Conservation (phyloP, 306 rosid species). For the Fragaria iinumae region DNA sequence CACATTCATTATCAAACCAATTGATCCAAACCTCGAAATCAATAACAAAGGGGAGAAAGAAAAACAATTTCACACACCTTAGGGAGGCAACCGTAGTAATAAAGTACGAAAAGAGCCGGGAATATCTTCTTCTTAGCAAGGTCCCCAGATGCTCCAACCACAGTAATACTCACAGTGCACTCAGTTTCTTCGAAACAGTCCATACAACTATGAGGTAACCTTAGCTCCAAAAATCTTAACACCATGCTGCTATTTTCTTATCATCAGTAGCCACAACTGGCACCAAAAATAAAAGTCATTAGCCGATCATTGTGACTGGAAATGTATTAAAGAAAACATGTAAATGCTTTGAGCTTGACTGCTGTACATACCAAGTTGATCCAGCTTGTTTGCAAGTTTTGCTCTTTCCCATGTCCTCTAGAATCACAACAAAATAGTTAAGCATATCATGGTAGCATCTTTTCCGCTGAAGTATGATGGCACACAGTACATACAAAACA, state of each 20-base stretch:
- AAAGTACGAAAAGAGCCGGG: conserved; percentile 90
- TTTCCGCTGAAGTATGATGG: no score
- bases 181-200: conserved; percentile 34
- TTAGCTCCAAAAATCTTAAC: conserved; percentile 69
- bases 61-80: conserved; percentile 41
- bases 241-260: conserved; percentile 74
- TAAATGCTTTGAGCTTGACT: conserved; percentile 15
- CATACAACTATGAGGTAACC: conserved; percentile 24
- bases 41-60: neutral
- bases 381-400: conserved; percentile 67
- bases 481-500: neutral
- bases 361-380: conserved; percentile 54
- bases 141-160: conserved; percentile 95
- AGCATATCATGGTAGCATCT: no score
- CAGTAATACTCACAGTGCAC: conserved; percentile 68
- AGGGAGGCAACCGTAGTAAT: conserved; percentile 84
- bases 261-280: conserved; percentile 52
- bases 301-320: neutral
- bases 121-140: conserved; percentile 94
- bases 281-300: conserved; percentile 6
- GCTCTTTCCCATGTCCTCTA: conserved; percentile 95
- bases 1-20: neutral
- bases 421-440: neutral
- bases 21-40: conserved; percentile 17
- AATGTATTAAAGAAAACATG: conserved; percentile 16